Percentiles rank a stretch among this genome's conserved stretches.
Evolutionary conservation across 1,284 basidiomycete species (phyloP).

Genomic region (Cryptococcus neoformans): DNA sequence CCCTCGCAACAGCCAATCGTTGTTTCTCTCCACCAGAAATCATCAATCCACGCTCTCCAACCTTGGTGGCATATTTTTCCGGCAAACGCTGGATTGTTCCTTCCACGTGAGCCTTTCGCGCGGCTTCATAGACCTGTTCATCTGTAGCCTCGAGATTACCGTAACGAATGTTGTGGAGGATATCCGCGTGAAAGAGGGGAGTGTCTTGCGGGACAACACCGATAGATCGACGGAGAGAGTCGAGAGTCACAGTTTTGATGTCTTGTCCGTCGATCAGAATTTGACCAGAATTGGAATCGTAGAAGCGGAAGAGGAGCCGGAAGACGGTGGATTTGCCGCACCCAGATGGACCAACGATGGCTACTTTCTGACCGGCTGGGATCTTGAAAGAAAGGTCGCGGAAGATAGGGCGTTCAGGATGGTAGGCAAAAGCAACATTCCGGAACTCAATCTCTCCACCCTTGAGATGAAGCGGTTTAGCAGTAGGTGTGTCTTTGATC

Average conservation of each 20-base stretch:
- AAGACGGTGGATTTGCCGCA: conserved; percentile 99
- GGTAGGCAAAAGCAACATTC: conserved; percentile 88
- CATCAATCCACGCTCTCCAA: conserved; percentile 96
- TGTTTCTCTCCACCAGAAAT: conserved; percentile 99
- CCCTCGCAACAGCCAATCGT: conserved; percentile 85
- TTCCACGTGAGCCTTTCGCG: conserved; percentile 83
- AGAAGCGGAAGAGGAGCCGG: conserved; percentile 91
- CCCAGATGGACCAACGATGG: conserved; percentile 93
- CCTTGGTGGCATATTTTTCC: conserved; percentile 82
- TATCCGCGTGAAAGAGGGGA: conserved; percentile 91
- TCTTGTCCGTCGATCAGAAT: conserved; percentile 79
- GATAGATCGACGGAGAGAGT: conserved; percentile 69
- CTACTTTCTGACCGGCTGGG: conserved; percentile 92
- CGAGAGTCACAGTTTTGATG: conserved; percentile 68
- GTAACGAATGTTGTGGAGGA: conserved; percentile 93
- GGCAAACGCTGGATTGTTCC: conserved; percentile 75
- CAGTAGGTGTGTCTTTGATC: conserved; percentile 64
- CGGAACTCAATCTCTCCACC: conserved; percentile 92
- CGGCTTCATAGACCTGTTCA: conserved; percentile 79
- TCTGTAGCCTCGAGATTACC: conserved; percentile 85
- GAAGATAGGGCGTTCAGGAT: conserved; percentile 87
- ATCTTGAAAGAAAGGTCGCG: conserved; percentile 82
- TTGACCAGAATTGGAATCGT: conserved; percentile 73
- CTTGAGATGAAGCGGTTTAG: conserved; percentile 64
- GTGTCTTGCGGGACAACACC: conserved; percentile 99